Base-by-base conservation (phyloP, 164 flowering plant species). In the Vitis cinerea region DNA sequence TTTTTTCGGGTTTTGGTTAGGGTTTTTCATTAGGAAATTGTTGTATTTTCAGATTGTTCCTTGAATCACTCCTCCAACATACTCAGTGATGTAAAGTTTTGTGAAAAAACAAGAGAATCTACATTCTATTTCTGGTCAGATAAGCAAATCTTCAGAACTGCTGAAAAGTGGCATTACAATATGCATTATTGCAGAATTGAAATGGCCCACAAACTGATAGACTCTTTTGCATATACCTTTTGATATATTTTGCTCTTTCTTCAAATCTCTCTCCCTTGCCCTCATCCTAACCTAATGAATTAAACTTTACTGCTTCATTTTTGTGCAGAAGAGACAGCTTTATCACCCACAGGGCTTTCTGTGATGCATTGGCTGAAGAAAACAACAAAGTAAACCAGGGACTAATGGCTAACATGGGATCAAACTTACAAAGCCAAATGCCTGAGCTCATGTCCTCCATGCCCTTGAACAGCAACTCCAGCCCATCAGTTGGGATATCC, bases 311-410 rank as follows among this genome's bases (percentile, higher is more conserved):
- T 69, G 48, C 27, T 23, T 23, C 13, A 49, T 27, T 52, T 68
- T 50, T 9, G 8, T 67, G 75, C 85, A 88, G 92, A 74, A 79
- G 85, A 71, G 93, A 88, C 62, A 88, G 93, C 74, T 88, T 88
- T 63, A 84, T 88, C 55, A 85, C 93, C 61, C 93, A 88, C 79
- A 85, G 93, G 61, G 90, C 89, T 8, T 88, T 88, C 63, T 88
- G 90, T 61, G 90, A 88, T 57, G 93, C 93, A 60, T 72, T 86
- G 37, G 82, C 93, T 8, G 88, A 85, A 77, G 93, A 88, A 61
- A 88, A 85, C 75, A 79, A 72, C 84, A 90, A 80, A 77, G 84
- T 82, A 50, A 85, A 83, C 64, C 89, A 86, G 60, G 83, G 82
- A 30, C 75, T 80, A n/a, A 68, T 74, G 59, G 55, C 15, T 66